Evolutionary conservation across 2,329 filamentous ascomycete genomes (phyloP).

Genomic region (Aspergillus ibericus): DNA sequence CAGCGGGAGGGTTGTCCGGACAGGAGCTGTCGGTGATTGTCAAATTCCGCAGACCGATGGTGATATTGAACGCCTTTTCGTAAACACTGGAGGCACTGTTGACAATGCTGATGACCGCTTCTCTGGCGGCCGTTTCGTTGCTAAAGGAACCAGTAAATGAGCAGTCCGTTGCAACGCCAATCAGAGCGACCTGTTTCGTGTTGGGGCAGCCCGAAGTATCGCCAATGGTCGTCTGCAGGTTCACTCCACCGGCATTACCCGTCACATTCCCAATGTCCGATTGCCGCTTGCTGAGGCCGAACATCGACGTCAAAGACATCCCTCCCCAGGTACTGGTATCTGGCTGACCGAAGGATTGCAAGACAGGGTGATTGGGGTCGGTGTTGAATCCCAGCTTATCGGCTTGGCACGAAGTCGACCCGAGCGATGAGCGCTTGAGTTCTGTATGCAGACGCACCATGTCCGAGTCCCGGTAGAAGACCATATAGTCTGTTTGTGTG

Average conservation of each 20-base stretch:
- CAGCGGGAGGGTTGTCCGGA: slow-evolving; percentile 64
- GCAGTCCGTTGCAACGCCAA: slow-evolving; percentile 92
- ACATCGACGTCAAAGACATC: slow-evolving; percentile 65
- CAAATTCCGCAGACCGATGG: slow-evolving; percentile 82
- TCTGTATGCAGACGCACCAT: slow-evolving; percentile 60
- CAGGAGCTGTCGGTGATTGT: slow-evolving; percentile 75
- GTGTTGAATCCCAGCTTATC: slow-evolving; percentile 79
- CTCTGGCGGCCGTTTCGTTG: slow-evolving; percentile 61
- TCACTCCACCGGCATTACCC: slow-evolving; percentile 77
- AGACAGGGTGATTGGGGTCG: slow-evolving; percentile 68
- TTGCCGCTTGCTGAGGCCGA: slow-evolving; percentile 64
- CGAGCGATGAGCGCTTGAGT: slow-evolving; percentile 59
- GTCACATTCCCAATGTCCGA: slow-evolving; percentile 67
- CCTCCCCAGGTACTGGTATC: slow-evolving; percentile 58
- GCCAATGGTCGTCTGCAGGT: slow-evolving; percentile 76
- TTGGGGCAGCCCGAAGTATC: slow-evolving; percentile 79
- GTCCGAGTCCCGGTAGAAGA: slow-evolving; percentile 90
- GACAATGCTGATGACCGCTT: slow-evolving; percentile 79
- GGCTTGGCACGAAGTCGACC: slow-evolving; percentile 63
- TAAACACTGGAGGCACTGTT: slow-evolving; percentile 86
- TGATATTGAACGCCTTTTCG: slow-evolving; percentile 91
- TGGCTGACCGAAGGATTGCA: slow-evolving; percentile 52
- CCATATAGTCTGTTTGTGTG: slow-evolving; percentile 71
- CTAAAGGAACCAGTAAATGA: slow-evolving; percentile 76
- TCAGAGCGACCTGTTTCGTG: slow-evolving; percentile 85